phyloP scores from a whole-genome alignment of 2,329 filamentous ascomycete genomes.

The Paecilomyces variotii region DNA sequence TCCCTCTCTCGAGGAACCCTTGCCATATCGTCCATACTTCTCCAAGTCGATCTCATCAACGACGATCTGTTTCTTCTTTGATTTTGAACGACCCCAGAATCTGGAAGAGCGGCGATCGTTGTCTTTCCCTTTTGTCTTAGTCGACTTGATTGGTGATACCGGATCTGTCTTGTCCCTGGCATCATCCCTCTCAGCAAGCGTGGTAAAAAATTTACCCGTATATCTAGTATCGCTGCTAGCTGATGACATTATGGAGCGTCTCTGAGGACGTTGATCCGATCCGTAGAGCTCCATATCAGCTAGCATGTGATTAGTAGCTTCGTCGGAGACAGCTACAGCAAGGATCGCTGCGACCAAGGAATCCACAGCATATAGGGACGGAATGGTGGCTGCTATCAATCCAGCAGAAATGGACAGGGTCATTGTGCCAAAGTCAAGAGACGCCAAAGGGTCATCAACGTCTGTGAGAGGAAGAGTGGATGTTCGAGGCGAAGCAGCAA shows the following conservation, averaged over 20 bases:
- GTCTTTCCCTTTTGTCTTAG: conserved; percentile 11
- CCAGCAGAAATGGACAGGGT: conserved; percentile 34
- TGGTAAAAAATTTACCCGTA: conserved; percentile 24
- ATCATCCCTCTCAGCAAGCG: conserved; percentile 36
- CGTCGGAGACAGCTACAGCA: conserved; percentile 37
- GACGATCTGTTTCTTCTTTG: conserved; percentile 25
- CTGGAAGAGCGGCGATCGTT: conserved; percentile 2
- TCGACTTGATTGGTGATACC: conserved; percentile 24
- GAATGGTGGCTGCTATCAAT: conserved; percentile 32
- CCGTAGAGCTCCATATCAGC: conserved; percentile 26
- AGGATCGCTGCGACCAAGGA: conserved; percentile 39
- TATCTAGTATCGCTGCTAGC: not conserved
- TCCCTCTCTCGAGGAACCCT: conserved; percentile 26
- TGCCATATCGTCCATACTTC: conserved; percentile 34
- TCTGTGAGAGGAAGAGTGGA: conserved; percentile 35
- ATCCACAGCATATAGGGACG: conserved; percentile 42
- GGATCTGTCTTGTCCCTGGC: conserved; percentile 29
- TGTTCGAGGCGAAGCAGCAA: conserved; percentile 25
- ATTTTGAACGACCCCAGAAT: not conserved
- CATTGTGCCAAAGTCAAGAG: conserved; percentile 35
- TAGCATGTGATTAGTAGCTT: conserved; percentile 30
- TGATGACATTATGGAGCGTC: conserved; percentile 2
- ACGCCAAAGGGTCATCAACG: conserved; percentile 31
- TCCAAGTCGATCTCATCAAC: conserved; percentile 40
- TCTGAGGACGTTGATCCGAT: conserved; percentile 9